Evolutionary conservation across 331 rosid genomes (phyloP).

Genomic region (Arachis monticola): DNA sequence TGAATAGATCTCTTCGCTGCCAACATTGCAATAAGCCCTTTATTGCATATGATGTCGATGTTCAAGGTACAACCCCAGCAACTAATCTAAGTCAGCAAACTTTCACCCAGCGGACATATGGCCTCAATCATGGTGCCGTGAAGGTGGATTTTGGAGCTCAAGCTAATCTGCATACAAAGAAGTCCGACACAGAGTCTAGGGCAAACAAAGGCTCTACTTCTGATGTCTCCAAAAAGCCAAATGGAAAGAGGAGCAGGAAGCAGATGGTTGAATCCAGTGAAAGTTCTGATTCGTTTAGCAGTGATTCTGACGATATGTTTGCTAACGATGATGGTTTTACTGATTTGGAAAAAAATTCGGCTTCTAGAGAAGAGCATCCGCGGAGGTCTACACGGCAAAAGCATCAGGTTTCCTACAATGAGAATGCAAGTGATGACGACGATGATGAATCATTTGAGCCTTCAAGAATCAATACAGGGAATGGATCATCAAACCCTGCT

Average conservation of each 20-base stretch:
- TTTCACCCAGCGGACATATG: constrained; percentile 48
- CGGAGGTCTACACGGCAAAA: constrained; percentile 80
- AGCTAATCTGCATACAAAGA: constrained; percentile 32
- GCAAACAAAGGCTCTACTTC: constrained; percentile 41
- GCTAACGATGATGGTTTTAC: constrained; percentile 44
- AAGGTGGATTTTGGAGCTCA: constrained; percentile 53
- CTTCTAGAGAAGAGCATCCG: constrained; percentile 36
- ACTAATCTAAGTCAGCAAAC: constrained; percentile 53
- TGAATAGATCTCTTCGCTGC: constrained; percentile 78
- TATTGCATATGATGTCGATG: constrained; percentile 62
- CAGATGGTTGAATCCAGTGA: constrained; percentile 54
- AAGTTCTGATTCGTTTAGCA: constrained; percentile 42
- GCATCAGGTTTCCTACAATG: constrained; percentile 75
- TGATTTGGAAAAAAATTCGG: constrained; percentile 41
- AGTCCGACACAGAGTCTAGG: constrained; percentile 37
- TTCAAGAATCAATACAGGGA: constrained; percentile 51
- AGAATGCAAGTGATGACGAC: constrained; percentile 66
- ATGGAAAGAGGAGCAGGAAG: constrained; percentile 61
- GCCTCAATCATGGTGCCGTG: constrained; percentile 38
- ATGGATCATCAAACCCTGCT: constrained; percentile 42
- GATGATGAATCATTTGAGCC: constrained; percentile 13
- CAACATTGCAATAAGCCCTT: constrained; percentile 67
- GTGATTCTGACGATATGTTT: constrained; percentile 51
- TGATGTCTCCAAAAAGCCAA: constrained; percentile 45
- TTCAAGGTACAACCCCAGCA: constrained; percentile 49